Conservation (phyloP, 306 rosid species). For the Begonia peltatifolia region DNA sequence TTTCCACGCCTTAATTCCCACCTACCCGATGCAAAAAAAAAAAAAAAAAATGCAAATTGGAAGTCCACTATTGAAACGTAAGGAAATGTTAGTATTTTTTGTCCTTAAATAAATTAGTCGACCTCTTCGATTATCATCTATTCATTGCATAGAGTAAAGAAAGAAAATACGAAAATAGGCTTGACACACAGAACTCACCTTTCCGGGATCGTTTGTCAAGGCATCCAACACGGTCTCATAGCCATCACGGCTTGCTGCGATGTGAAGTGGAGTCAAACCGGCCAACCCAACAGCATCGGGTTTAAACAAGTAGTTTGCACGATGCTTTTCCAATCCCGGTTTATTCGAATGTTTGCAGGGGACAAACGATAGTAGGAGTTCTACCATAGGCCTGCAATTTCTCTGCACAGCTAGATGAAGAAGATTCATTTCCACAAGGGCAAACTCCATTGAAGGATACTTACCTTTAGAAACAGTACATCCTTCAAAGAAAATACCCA, state of each 20-base stretch:
- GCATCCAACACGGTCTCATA: constrained; percentile 66
- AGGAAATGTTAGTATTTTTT: too few relatives aligned
- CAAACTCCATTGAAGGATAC: constrained; percentile 34
- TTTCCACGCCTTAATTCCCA: constrained; percentile 79
- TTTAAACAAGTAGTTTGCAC: constrained; percentile 37
- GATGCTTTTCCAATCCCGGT: constrained; percentile 21
- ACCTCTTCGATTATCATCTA: background rate
- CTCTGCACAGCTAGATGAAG: constrained; percentile 77
- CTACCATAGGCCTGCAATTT: constrained; percentile 60
- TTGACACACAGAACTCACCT: constrained; percentile 21
- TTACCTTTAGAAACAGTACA: constrained; percentile 40
- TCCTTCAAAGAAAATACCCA: constrained; percentile 50
- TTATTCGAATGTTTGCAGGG: constrained; percentile 28
- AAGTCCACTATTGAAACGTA: too few relatives aligned
- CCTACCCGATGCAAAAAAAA: constrained; percentile 17
- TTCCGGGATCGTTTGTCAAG: constrained; percentile 75
- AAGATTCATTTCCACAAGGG: constrained; percentile 55
- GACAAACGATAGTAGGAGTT: constrained; percentile 41
- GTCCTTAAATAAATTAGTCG: background rate
- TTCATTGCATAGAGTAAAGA: background rate
- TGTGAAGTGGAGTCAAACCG: constrained; percentile 85
- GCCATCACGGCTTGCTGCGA: constrained; percentile 57
- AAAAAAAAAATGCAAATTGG: too few relatives aligned
- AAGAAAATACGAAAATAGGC: background rate
- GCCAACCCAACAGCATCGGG: constrained; percentile 57